Evolutionary conservation across 495 filamentous ascomycete species (phyloP), one percentile per base, ranked within the genome.

Genomic region (Aspergillus funiculosus): DNA sequence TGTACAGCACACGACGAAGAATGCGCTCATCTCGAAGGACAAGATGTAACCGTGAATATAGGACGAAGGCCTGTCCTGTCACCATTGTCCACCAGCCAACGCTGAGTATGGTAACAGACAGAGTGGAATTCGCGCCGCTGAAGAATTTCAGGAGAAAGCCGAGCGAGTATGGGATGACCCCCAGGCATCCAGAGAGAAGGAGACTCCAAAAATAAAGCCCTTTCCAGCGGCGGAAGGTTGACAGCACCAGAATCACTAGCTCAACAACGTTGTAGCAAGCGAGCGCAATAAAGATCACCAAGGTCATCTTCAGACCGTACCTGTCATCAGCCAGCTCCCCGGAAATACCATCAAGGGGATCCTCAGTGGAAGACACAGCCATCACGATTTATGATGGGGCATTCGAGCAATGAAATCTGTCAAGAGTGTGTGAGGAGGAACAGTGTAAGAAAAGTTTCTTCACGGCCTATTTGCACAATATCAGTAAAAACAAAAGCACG

Each of bases 121-220:
- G 19, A 8, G 62, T 53, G 1, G 59, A 63, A 43, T 60, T 57
- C 13, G 59, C 56, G 0, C 24, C 13, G 1, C 61, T 68, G 49
- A 78, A 75, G 52, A 74, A 77, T 24, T 75, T 75, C 42, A 78
- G 53, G 21, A 75, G 47, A 52, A 75, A 76, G 1, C 75, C 75
- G 4, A 77, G 58, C 7, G 74, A 74, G 50, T 76, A 75, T 3
- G 72, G 70, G 1, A 74, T 59, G 1, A 73, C 61, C 0, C 69
- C 69, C 21, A 73, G 52, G 28, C 60, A 62, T 1, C 66, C 71
- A 0, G 74, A 67, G 14, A 68, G 42, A 1, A 78, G 62, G 13
- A 78, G 56, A 9, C 68, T 69, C 72, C 72, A 78, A 59, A 78
- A 78, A 50, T 78, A 78, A 2, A 78, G 61, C 0, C 75, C 74